Evolutionary conservation across 1,284 basidiomycete species (phyloP).

Genomic region (Puccinia brachypodii): DNA sequence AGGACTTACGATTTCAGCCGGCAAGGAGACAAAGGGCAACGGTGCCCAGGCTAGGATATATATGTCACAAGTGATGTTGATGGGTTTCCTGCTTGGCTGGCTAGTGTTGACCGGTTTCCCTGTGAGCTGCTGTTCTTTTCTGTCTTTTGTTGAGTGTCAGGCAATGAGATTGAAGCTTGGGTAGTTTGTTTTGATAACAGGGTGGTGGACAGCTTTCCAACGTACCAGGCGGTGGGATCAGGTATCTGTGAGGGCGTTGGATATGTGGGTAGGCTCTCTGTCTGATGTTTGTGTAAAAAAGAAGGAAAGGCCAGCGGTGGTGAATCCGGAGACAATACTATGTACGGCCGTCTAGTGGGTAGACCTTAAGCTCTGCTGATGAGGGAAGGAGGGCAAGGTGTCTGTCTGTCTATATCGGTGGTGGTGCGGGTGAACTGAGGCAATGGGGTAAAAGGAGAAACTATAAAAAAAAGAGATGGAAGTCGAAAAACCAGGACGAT

Average conservation of each 20-base stretch:
- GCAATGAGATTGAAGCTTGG: too few relatives aligned
- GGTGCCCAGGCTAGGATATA: background rate
- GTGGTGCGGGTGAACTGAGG: too few relatives aligned
- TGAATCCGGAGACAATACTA: background rate
- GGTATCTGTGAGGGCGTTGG: background rate
- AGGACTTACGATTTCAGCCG: background rate
- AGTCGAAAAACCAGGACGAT: too few relatives aligned
- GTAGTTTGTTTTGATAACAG: background rate
- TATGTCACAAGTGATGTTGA: background rate
- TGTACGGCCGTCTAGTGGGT: background rate
- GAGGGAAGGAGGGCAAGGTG: background rate
- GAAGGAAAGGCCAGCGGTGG: background rate
- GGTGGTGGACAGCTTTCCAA: background rate
- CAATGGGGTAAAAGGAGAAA: too few relatives aligned
- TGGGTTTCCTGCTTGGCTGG: background rate
- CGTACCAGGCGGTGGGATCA: background rate
- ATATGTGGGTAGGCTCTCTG: too few relatives aligned
- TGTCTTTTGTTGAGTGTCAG: too few relatives aligned
- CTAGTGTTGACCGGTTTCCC: too few relatives aligned
- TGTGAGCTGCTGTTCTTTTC: too few relatives aligned
- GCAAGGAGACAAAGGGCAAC: background rate
- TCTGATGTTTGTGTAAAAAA: background rate
- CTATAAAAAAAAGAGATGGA: too few relatives aligned
- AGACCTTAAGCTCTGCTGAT: too few relatives aligned
- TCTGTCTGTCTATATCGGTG: background rate